These are phyloP conservation scores for Macroventuria anomochaeta DNA, from an alignment of 2,329 filamentous ascomycete genomes.

Conservation along the genomic window DNA sequence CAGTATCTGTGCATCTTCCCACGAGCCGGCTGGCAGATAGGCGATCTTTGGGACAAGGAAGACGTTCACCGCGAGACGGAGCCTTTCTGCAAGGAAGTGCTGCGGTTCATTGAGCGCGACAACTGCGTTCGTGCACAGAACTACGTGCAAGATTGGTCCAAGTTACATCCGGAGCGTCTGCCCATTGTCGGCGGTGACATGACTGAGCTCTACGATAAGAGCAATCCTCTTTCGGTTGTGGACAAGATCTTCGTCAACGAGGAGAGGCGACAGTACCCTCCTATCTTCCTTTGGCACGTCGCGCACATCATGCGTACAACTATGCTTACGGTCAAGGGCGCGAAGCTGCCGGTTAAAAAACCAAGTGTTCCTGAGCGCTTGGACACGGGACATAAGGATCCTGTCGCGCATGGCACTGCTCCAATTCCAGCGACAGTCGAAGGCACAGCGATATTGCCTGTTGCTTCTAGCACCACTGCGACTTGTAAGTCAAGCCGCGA, in stretches of 20 bases:
- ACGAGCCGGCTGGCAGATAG: slow-evolving; percentile 29
- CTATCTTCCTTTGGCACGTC: slow-evolving; percentile 40
- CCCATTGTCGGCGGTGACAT: slow-evolving; percentile 25
- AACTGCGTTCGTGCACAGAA: slow-evolving; percentile 28
- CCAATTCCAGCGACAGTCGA: background rate
- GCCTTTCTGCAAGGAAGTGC: slow-evolving; percentile 35
- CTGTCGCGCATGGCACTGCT: background rate
- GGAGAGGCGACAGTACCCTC: slow-evolving; percentile 32
- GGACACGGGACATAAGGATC: background rate
- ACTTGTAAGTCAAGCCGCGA: slow-evolving; percentile 21
- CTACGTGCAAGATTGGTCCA: slow-evolving; percentile 35
- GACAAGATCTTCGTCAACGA: slow-evolving; percentile 39
- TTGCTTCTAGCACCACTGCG: background rate
- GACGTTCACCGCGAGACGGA: slow-evolving; percentile 43
- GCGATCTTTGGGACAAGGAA: slow-evolving; percentile 44
- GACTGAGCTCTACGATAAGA: slow-evolving; percentile 23
- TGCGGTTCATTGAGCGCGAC: slow-evolving; percentile 35
- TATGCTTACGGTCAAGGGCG: slow-evolving; percentile 17
- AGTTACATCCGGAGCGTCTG: slow-evolving; percentile 28
- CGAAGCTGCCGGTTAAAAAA: background rate
- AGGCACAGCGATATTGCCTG: background rate
- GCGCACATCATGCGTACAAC: slow-evolving; percentile 31
- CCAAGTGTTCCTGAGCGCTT: background rate
- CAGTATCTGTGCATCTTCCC: slow-evolving; percentile 40
- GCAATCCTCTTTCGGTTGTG: slow-evolving; percentile 31